phyloP scores from a whole-genome alignment of 345 rosid species.

The Eucalyptus marginata region DNA sequence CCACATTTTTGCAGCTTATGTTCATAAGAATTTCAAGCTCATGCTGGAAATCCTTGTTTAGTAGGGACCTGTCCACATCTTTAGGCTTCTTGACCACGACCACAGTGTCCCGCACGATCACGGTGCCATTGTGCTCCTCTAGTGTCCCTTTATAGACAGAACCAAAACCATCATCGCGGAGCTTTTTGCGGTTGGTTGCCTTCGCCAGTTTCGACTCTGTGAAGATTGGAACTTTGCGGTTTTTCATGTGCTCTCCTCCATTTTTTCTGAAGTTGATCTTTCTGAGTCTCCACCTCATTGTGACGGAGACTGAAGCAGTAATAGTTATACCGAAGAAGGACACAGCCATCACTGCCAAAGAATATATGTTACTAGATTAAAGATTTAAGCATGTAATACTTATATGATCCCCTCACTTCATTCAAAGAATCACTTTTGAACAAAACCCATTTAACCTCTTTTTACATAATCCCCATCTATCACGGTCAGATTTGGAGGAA shows the following conservation, averaged over 20 bases:
- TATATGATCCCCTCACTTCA: neutral
- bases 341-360: neutral
- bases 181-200: neutral
- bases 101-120: neutral
- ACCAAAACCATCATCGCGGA: neutral
- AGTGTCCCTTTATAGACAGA: neutral
- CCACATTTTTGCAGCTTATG: neutral
- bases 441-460: neutral
- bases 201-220: accelerated
- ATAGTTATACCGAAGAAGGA: neutral
- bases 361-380: neutral
- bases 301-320: neutral
- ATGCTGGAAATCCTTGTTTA: neutral
- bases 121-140: too few relatives aligned
- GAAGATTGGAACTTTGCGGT: neutral
- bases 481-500: neutral
- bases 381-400: neutral
- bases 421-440: neutral
- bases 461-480: neutral
- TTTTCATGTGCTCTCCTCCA: neutral
- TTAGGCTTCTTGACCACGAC: neutral
- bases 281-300: neutral
- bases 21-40: neutral
- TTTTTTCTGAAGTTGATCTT: neutral
- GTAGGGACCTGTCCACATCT: neutral